These are phyloP conservation scores for Glycyrrhiza uralensis DNA, from an alignment of 306 rosid genomes.

Conservation along the genomic window DNA sequence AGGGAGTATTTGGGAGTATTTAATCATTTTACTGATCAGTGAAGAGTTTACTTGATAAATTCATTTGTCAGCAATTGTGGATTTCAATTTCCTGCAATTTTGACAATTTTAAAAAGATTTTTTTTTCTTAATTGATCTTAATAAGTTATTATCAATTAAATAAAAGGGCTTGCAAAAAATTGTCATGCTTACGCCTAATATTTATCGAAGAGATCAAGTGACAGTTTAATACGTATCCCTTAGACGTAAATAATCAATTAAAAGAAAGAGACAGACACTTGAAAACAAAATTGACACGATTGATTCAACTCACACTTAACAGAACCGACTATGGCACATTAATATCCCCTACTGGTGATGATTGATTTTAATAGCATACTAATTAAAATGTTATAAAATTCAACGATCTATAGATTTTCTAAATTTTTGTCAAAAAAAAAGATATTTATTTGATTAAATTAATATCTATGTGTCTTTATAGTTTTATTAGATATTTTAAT, in stretches of 20 bases:
- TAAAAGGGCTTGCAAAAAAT: background rate
- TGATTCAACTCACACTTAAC: background rate
- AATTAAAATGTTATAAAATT: too few relatives aligned
- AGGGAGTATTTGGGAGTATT: background rate
- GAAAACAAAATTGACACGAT: slow-evolving; percentile 7
- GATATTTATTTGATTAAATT: too few relatives aligned
- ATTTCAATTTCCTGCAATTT: background rate
- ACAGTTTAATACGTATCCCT: slow-evolving; percentile 1
- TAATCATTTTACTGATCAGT: too few relatives aligned
- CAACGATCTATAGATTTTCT: too few relatives aligned
- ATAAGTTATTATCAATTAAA: too few relatives aligned
- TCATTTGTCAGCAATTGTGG: background rate
- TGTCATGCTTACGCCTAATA: slow-evolving; percentile 1
- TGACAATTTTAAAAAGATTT: too few relatives aligned
- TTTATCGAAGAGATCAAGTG: background rate
- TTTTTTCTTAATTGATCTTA: too few relatives aligned
- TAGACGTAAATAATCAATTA: slow-evolving; percentile 5
- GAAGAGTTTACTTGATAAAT: background rate
- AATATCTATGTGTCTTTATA: too few relatives aligned
- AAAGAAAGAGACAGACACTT: background rate
- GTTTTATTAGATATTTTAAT: too few relatives aligned
- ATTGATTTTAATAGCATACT: too few relatives aligned
- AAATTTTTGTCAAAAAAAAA: too few relatives aligned
- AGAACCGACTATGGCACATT: background rate
- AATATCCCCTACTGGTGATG: background rate